phyloP scores from a whole-genome alignment of 2,329 filamentous ascomycete species.

The Monosporascus ibericus region DNA sequence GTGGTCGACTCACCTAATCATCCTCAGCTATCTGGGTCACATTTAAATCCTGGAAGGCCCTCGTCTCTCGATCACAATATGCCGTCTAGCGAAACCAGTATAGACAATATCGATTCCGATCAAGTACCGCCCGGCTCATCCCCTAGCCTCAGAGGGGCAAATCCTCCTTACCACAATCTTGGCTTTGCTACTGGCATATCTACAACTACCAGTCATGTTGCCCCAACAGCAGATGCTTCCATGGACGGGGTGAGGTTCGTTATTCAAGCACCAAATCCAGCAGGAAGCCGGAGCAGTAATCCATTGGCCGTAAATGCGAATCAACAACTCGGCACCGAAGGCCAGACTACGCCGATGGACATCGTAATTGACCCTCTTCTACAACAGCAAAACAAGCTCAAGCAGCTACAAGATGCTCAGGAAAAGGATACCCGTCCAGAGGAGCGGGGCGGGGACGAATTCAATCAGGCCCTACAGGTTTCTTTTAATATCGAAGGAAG shows the following conservation, averaged over 20 bases:
- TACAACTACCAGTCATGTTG: background rate
- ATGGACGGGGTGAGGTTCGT: background rate
- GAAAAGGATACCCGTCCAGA: background rate
- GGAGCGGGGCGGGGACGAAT: background rate
- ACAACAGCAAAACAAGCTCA: constrained; percentile 16
- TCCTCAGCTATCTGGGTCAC: background rate
- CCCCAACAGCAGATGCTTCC: background rate
- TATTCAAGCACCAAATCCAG: background rate
- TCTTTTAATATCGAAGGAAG: background rate
- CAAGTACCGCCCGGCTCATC: background rate
- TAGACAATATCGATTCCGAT: background rate
- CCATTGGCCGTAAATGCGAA: background rate
- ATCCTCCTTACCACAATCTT: background rate
- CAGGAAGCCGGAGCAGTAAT: background rate
- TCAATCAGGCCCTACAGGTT: background rate
- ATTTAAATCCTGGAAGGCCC: too few species aligned
- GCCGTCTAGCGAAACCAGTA: background rate
- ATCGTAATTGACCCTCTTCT: constrained; percentile 19
- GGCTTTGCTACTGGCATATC: background rate
- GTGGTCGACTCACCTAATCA: background rate
- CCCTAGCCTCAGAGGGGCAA: background rate
- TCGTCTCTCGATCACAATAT: background rate
- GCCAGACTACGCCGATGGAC: constrained; percentile 8
- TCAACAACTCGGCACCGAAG: constrained; percentile 1
- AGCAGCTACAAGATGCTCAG: constrained; percentile 2